Conservation (phyloP, 805 yeast species). For the Lachancea fermentati region DNA sequence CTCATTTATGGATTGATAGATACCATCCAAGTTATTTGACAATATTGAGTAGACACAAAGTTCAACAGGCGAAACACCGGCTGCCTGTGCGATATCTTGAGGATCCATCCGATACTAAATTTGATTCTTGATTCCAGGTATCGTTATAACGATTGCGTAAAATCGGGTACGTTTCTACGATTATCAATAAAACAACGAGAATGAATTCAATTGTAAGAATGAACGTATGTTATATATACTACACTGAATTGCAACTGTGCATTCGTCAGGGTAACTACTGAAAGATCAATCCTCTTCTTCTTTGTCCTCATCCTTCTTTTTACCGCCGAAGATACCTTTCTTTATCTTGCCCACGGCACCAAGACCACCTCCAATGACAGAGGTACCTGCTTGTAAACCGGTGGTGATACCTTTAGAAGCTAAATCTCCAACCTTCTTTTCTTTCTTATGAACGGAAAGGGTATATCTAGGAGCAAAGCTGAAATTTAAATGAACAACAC, state of each 20-base stretch:
- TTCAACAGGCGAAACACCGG: conserved; percentile 30
- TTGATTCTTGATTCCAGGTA: too few relatives aligned
- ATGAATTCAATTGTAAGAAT: too few relatives aligned
- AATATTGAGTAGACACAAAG: conserved; percentile 27
- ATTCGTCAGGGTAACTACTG: too few relatives aligned
- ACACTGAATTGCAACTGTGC: too few relatives aligned
- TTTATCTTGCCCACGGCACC: conserved; percentile 40
- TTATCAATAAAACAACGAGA: too few relatives aligned
- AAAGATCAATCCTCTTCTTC: neutral
- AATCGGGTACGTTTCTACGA: too few relatives aligned
- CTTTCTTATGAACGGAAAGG: conserved; percentile 36
- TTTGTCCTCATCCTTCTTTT: conserved; percentile 8
- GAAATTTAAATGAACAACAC: conserved; percentile 54
- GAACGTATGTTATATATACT: neutral
- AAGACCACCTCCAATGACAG: conserved; percentile 40
- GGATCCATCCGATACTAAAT: conserved; percentile 6
- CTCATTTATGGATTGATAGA: conserved; percentile 28
- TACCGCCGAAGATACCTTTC: conserved; percentile 37
- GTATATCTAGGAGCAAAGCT: conserved; percentile 70
- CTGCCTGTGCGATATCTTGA: conserved; percentile 4
- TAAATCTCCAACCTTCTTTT: conserved; percentile 39
- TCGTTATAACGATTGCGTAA: too few relatives aligned
- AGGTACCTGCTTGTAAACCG: conserved; percentile 40
- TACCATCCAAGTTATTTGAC: conserved; percentile 28
- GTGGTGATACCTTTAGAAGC: conserved; percentile 49